Percentiles rank a stretch among this genome's conserved stretches.
These are phyloP conservation scores for Naganishia sp. DNA, from an alignment of 1,284 basidiomycete genomes.

Conservation along the genomic window DNA sequence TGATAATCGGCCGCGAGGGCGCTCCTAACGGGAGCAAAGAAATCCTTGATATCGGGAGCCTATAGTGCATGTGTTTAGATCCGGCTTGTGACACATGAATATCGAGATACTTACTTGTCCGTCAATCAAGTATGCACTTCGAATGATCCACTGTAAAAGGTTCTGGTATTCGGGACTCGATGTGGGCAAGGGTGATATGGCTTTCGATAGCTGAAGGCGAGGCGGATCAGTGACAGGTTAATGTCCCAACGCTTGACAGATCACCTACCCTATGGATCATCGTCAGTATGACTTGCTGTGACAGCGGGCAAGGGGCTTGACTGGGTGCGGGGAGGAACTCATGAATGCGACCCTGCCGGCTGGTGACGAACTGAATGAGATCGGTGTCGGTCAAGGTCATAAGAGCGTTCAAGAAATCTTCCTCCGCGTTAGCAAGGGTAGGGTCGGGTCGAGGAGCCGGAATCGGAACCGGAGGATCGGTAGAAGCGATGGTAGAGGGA, in stretches of 20 bases:
- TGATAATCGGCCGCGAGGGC: slow-evolving; percentile 24
- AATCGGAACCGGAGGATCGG: neutral
- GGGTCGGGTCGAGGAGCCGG: neutral
- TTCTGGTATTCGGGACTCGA: slow-evolving; percentile 25
- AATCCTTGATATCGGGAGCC: slow-evolving; percentile 25
- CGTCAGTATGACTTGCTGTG: slow-evolving; percentile 32
- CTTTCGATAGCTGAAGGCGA: slow-evolving; percentile 23
- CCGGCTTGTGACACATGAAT: neutral
- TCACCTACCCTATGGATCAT: slow-evolving; percentile 33
- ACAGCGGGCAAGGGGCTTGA: slow-evolving; percentile 24
- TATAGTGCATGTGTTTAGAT: neutral
- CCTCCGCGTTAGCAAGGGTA: slow-evolving; percentile 24
- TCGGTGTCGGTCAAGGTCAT: slow-evolving; percentile 24
- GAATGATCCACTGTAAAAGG: slow-evolving; percentile 28
- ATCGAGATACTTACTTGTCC: slow-evolving; percentile 3
- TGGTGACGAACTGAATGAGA: slow-evolving; percentile 26
- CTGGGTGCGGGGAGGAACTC: slow-evolving; percentile 27
- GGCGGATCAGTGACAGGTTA: neutral
- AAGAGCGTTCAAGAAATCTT: slow-evolving; percentile 30
- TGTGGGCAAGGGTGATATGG: slow-evolving; percentile 17
- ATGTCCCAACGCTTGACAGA: neutral
- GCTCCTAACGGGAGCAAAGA: slow-evolving; percentile 24
- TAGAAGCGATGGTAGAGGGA: neutral
- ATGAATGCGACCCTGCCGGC: slow-evolving; percentile 6
- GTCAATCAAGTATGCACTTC: slow-evolving; percentile 27